Evolutionary conservation across 2,329 filamentous ascomycete species (phyloP).

Genomic region (Pseudogymnoascus sp.): DNA sequence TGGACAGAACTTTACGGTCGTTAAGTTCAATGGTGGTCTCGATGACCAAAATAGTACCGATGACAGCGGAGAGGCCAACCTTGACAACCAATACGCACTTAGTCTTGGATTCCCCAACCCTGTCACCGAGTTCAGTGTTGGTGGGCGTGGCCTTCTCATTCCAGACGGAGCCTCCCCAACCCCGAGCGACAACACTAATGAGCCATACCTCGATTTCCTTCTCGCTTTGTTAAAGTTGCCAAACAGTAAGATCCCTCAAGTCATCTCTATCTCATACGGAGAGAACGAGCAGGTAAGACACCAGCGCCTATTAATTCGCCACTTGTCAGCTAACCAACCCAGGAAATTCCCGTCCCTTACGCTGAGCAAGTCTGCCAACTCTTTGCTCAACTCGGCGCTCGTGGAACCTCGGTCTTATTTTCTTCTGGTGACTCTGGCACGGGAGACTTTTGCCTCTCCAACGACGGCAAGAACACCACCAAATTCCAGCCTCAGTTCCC

Average conservation of each 20-base stretch:
- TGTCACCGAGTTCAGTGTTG: constrained; percentile 31
- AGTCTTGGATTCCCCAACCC: constrained; percentile 42
- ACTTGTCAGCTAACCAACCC: neutral
- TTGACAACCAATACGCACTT: constrained; percentile 46
- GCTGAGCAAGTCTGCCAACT: constrained; percentile 50
- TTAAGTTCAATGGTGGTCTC: constrained; percentile 13
- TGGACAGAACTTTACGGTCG: constrained; percentile 32
- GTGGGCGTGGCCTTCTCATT: constrained; percentile 43
- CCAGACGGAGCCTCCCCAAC: constrained; percentile 36
- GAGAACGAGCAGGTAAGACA: constrained; percentile 47
- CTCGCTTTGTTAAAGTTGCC: constrained; percentile 33
- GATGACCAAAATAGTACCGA: constrained; percentile 30
- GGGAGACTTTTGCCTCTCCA: constrained; percentile 42
- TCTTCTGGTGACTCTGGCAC: constrained; percentile 46
- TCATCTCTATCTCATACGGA: constrained; percentile 56
- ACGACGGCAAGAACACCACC: constrained; percentile 46
- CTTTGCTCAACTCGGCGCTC: constrained; percentile 52
- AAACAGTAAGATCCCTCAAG: constrained; percentile 41
- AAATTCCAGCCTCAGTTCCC: constrained; percentile 54
- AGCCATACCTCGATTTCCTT: constrained; percentile 54
- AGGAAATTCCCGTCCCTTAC: constrained; percentile 48
- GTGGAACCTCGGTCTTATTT: constrained; percentile 53
- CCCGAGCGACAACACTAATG: constrained; percentile 44
- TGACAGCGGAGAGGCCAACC: constrained; percentile 41
- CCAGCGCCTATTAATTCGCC: neutral